A percentile compares a stretch with the other conserved stretches of the same genome.
phyloP scores from a whole-genome alignment of 2,329 filamentous ascomycete genomes.

The Aspergillus spinulosporus region DNA sequence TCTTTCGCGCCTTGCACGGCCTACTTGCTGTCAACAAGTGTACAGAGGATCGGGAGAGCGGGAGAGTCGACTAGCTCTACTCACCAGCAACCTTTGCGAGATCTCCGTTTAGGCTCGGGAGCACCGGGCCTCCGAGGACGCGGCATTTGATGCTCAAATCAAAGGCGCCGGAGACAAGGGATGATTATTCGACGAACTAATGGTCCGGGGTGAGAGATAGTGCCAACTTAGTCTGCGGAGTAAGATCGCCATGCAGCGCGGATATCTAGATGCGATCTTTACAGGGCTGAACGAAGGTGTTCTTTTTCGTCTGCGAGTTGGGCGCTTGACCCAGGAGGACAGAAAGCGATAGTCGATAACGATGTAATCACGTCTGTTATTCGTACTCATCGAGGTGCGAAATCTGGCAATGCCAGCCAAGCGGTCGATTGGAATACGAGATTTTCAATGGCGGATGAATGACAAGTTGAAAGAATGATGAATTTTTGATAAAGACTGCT shows the following conservation, averaged over 20 bases:
- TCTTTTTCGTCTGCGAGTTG: constrained; percentile 30
- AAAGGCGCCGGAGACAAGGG: constrained; percentile 18
- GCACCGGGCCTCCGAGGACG: constrained; percentile 65
- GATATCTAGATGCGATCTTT: constrained; percentile 5
- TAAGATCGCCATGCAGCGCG: constrained; percentile 29
- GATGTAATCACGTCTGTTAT: constrained; percentile 36
- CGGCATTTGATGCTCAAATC: constrained; percentile 52
- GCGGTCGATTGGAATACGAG: background rate
- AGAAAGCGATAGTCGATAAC: constrained; percentile 38
- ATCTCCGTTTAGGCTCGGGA: constrained; percentile 65
- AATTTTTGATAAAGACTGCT: background rate
- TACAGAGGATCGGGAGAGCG: background rate
- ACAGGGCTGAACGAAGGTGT: constrained; percentile 15
- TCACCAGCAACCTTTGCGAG: constrained; percentile 69
- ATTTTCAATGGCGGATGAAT: background rate
- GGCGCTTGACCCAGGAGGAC: constrained; percentile 36
- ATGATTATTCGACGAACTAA: constrained; percentile 22
- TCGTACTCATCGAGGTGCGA: constrained; percentile 39
- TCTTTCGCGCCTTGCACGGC: constrained; percentile 77
- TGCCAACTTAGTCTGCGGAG: constrained; percentile 23
- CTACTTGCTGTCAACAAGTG: constrained; percentile 42
- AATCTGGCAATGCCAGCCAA: constrained; percentile 14
- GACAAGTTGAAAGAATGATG: background rate
- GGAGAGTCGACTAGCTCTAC: constrained; percentile 19
- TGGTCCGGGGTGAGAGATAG: constrained; percentile 23